Percentiles rank a stretch among this genome's conserved stretches.
Evolutionary conservation across 805 yeast genomes (phyloP).

Genomic region (Cyberlindnera euphorbiae): DNA sequence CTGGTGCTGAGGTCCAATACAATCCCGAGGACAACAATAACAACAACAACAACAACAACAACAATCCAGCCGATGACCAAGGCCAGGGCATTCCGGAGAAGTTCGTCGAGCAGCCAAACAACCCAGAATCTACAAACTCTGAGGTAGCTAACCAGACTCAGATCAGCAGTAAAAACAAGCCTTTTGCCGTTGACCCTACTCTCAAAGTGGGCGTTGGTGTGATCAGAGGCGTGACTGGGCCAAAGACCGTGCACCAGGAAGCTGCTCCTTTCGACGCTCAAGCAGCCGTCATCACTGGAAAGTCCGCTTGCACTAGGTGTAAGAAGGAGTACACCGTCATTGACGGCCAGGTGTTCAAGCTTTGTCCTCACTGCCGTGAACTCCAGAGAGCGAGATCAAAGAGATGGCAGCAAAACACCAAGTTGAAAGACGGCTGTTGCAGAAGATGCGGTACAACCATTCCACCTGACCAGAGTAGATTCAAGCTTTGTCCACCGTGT

Average conservation of each 20-base stretch:
- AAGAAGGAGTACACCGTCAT: slow-evolving; percentile 52
- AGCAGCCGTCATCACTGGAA: slow-evolving; percentile 3
- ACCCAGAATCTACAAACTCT: too few relatives aligned
- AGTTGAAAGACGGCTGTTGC: slow-evolving; percentile 57
- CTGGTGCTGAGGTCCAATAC: slow-evolving; percentile 34
- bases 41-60: slow-evolving; percentile 2
- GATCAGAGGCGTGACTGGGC: slow-evolving; percentile 19
- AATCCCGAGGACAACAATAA: slow-evolving; percentile 31
- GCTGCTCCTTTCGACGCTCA: not conserved
- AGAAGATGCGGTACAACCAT: slow-evolving; percentile 57
- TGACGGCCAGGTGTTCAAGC: slow-evolving; percentile 38
- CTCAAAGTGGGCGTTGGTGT: slow-evolving; percentile 24
- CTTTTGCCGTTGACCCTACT: slow-evolving; percentile 22
- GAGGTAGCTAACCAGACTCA: not conserved
- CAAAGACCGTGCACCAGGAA: slow-evolving; percentile 12
- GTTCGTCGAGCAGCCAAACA: too few relatives aligned
- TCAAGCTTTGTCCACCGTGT: slow-evolving; percentile 57
- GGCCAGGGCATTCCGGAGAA: not conserved
- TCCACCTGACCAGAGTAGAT: slow-evolving; percentile 45
- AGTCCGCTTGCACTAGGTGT: slow-evolving; percentile 46
- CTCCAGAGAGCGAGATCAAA: slow-evolving; percentile 58
- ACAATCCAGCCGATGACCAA: not conserved
- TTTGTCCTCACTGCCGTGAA: slow-evolving; percentile 62
- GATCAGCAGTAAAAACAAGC: slow-evolving; percentile 1
- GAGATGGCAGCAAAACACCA: slow-evolving; percentile 61